Conservation (phyloP, 768 basidiomycete species). For the Pleurotus citrinopileatus region DNA sequence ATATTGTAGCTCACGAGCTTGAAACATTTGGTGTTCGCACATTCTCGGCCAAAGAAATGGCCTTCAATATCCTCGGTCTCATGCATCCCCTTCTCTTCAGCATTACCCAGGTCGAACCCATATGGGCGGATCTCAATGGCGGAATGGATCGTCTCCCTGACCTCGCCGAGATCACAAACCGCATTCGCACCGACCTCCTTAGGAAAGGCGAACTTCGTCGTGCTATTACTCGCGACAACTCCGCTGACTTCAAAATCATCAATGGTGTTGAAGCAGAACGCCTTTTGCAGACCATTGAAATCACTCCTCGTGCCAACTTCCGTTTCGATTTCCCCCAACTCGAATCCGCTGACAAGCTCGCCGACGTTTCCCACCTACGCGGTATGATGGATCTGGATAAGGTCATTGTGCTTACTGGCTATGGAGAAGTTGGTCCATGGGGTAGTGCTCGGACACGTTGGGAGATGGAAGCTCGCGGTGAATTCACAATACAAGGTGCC, state of each 20-base stretch:
- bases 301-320: conserved; percentile 98
- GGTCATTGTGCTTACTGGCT: conserved; percentile 94
- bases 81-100: conserved; percentile 99
- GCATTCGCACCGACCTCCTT: conserved; percentile 78
- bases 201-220: conserved; percentile 91
- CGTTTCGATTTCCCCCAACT: conserved; percentile 89
- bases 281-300: conserved; percentile 86
- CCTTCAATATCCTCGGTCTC: conserved; percentile 98
- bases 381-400: conserved; percentile 95
- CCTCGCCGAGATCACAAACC: conserved; percentile 85
- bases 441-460: conserved; percentile 96
- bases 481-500: conserved; percentile 95
- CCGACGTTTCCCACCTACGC: conserved; percentile 73
- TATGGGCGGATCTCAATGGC: conserved; percentile 98
- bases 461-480: conserved; percentile 99
- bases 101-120: conserved; percentile 98
- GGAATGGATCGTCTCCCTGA: conserved; percentile 98
- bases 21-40: conserved; percentile 94
- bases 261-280: conserved; percentile 92
- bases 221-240: conserved; percentile 90
- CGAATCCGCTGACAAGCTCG: conserved; percentile 66
- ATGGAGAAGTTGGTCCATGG: conserved; percentile 98
- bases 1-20: conserved; percentile 90
- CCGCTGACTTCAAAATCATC: conserved; percentile 91
- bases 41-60: conserved; percentile 99